Evolutionary conservation across 306 rosid species (phyloP).

Genomic region (Carpinus viminea): DNA sequence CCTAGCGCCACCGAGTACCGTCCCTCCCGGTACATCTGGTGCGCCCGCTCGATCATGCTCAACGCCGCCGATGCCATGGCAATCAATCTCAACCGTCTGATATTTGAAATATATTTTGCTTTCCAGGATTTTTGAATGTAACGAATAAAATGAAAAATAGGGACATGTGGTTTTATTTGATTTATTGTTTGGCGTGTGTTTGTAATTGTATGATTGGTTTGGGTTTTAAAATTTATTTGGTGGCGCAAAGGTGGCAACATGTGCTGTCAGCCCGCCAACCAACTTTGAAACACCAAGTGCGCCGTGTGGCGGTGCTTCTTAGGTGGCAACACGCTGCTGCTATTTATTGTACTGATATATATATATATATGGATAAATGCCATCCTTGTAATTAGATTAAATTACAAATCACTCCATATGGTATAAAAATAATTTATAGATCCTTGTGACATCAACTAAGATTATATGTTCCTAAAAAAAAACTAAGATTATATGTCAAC

Average conservation of each 20-base stretch:
- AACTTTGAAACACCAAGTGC: neutral
- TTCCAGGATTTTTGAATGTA: neutral
- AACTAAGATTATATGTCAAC: too few relatives aligned
- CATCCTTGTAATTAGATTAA: too few relatives aligned
- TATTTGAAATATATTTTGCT: neutral
- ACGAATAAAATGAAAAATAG: too few relatives aligned
- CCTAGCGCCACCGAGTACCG: conserved; percentile 72
- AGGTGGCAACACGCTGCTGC: too few relatives aligned
- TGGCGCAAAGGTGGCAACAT: conserved; percentile 2
- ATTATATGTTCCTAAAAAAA: too few relatives aligned
- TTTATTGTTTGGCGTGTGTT: neutral
- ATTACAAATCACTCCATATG: too few relatives aligned
- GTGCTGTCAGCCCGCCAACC: conserved; percentile 24
- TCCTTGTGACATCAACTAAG: too few relatives aligned
- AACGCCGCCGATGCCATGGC: conserved; percentile 54
- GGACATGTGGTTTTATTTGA: neutral
- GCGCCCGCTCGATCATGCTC: conserved; percentile 85
- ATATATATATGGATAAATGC: too few relatives aligned
- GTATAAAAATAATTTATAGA: too few relatives aligned
- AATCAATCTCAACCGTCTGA: conserved; percentile 12
- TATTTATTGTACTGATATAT: too few relatives aligned
- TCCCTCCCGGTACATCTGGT: conserved; percentile 84
- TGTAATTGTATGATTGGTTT: too few relatives aligned
- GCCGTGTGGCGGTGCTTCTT: too few relatives aligned
- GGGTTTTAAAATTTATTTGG: neutral